Evolutionary conservation across 2,329 filamentous ascomycete genomes (phyloP), one percentile per base, ranked within the genome.

Genomic region (Lizonia empirigonia): DNA sequence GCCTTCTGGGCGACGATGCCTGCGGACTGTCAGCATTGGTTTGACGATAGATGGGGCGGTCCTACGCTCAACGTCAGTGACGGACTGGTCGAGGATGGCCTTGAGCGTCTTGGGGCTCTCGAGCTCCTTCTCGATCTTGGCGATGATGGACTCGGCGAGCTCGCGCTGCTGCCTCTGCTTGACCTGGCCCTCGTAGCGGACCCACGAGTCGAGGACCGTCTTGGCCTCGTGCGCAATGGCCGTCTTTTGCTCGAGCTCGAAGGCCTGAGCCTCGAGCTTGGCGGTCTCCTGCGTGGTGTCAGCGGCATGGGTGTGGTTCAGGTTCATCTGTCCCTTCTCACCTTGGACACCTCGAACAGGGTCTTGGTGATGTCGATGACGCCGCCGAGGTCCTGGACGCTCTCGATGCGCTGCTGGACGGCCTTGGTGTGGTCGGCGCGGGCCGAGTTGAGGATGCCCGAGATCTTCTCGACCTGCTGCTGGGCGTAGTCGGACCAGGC

Each of bases 81-180:
- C 85, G 77, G 91, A 96, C 85, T 99, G 94, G 81, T 94, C 89
- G 68, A 99, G 86, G 72, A 99, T 97, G 82, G 97, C 91, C 84
- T 97, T 91, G 69, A 99, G 87, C 64, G 88, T 84, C 86, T 92
- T 97, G 77, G 95, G 94, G 85, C 89, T 97, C 85, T 97, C 90
- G 53, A 99, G 86, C 84, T 97, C 93, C 86, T 97, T 97, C 79
- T 90, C 88, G 74, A 97, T 94, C 86, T 97, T 99, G 82, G 89
- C 86, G 72, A 99, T 97, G 78, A 99, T 83, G 77, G 81, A 85
- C 74, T 96, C 87, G 61, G 94, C 91, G 63, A 99, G 86, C 84
- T 99, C 94, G 79, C 84, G 88, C 85, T 99, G 94, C 83, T 99
- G 91, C 77, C 94, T 89, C 82, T 93, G 89, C 89, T 97, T 99